Evolutionary conservation across 2,329 filamentous ascomycete species (phyloP).

Genomic region (Fusarium ambrosium): DNA sequence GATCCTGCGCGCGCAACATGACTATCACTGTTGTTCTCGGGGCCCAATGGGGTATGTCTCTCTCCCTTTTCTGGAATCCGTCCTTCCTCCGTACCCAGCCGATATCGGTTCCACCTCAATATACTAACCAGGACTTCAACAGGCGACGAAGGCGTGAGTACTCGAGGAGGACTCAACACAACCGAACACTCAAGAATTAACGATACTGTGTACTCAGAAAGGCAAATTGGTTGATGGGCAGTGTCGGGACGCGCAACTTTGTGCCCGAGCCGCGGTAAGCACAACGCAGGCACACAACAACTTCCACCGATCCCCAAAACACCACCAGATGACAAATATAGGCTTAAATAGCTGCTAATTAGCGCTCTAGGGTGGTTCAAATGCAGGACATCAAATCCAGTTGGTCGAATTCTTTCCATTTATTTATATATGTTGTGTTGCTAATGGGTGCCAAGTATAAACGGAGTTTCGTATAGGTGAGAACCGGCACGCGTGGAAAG

Average conservation of each 20-base stretch:
- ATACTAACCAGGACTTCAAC: background rate
- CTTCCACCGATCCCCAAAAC: background rate
- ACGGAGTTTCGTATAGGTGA: background rate
- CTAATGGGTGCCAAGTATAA: background rate
- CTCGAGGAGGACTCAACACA: background rate
- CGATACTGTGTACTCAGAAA: background rate
- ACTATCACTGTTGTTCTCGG: background rate
- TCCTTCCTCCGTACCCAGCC: background rate
- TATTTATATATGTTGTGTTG: background rate
- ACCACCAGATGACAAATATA: background rate
- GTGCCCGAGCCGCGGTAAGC: background rate
- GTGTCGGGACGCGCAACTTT: background rate
- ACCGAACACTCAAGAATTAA: background rate
- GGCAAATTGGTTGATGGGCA: background rate
- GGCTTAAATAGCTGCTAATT: background rate
- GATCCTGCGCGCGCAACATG: background rate
- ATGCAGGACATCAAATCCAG: fast-evolving
- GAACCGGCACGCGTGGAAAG: background rate
- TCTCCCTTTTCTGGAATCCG: background rate
- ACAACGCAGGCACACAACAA: background rate
- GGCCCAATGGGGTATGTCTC: background rate
- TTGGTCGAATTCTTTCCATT: background rate
- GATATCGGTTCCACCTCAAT: background rate
- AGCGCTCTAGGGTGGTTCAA: background rate
- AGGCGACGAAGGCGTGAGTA: background rate